These are phyloP conservation scores for Physaria fendleri DNA, from an alignment of 345 rosid species.

Conservation along the genomic window DNA sequence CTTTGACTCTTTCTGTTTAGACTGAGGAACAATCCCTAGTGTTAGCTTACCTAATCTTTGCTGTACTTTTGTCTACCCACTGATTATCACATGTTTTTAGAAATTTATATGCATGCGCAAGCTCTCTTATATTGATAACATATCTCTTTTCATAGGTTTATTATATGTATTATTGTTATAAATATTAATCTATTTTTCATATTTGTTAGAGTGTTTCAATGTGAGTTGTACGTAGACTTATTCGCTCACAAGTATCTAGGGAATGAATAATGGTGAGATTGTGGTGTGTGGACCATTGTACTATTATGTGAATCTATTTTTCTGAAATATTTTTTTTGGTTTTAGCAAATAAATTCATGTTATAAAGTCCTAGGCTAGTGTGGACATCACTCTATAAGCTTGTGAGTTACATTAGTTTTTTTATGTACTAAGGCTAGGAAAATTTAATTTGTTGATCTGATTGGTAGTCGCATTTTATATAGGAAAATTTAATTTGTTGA, in stretches of 20 bases:
- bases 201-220: constrained; percentile 13
- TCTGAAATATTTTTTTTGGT: constrained; percentile 21
- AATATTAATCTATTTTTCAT: not conserved
- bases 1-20: constrained; percentile 30
- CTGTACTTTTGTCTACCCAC: constrained; percentile 33
- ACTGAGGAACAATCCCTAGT: constrained; percentile 33
- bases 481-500: too few species aligned
- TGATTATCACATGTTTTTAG: constrained; percentile 30
- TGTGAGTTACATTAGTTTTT: constrained; percentile 1
- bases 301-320: constrained; percentile 25
- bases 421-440: too few species aligned
- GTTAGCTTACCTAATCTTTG: constrained; percentile 35
- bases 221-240: constrained; percentile 28
- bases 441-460: too few species aligned
- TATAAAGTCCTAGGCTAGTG: constrained; percentile 18
- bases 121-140: too few species aligned
- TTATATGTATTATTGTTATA: too few species aligned
- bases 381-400: constrained; percentile 22
- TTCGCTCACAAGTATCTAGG: constrained; percentile 29
- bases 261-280: constrained; percentile 18
- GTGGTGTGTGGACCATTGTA: constrained; percentile 37
- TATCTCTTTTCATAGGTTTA: too few species aligned
- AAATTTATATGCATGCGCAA: constrained; percentile 29
- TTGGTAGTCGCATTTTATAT: too few species aligned
- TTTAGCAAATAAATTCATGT: constrained; percentile 22